Conservation (phyloP, 345 rosid genomes). For the Hibiscus mutabilis region DNA sequence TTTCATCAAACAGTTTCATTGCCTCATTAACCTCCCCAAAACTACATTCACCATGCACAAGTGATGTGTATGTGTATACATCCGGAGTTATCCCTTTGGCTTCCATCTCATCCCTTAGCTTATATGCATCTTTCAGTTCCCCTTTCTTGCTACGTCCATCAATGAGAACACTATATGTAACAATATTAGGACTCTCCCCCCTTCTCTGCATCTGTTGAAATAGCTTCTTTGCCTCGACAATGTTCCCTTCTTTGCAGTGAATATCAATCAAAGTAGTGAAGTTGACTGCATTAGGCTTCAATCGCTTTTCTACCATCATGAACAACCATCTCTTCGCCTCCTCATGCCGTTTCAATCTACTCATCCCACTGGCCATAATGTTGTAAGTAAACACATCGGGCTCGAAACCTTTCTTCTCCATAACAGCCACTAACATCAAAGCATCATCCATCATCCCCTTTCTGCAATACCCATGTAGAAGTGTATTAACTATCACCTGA, state of each 20-base stretch:
- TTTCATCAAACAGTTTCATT: constrained; percentile 50
- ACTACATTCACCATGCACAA: constrained; percentile 70
- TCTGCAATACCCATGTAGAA: constrained; percentile 70
- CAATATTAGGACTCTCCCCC: constrained; percentile 42
- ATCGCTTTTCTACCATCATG: constrained; percentile 47
- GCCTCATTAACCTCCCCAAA: constrained; percentile 58
- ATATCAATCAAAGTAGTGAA: constrained; percentile 65
- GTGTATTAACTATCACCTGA: constrained; percentile 54
- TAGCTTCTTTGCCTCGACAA: constrained; percentile 62
- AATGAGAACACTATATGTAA: constrained; percentile 63
- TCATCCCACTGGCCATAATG: constrained; percentile 57
- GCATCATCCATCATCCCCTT: constrained; percentile 71
- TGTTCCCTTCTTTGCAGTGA: constrained; percentile 72
- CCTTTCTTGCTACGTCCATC: constrained; percentile 63
- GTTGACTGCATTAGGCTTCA: constrained; percentile 47
- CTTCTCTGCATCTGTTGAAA: constrained; percentile 53
- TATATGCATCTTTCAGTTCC: constrained; percentile 55
- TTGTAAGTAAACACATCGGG: constrained; percentile 58
- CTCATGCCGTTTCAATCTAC: constrained; percentile 42
- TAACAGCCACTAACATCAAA: constrained; percentile 28
- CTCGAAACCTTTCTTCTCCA: constrained; percentile 72
- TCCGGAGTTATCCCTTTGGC: constrained; percentile 42
- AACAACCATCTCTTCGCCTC: constrained; percentile 68
- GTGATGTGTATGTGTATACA: constrained; percentile 62
- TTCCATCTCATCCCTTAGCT: constrained; percentile 53